Evolutionary conservation across 208 protist species (phyloP).

Genomic region (Tritrichomonas foetus): DNA sequence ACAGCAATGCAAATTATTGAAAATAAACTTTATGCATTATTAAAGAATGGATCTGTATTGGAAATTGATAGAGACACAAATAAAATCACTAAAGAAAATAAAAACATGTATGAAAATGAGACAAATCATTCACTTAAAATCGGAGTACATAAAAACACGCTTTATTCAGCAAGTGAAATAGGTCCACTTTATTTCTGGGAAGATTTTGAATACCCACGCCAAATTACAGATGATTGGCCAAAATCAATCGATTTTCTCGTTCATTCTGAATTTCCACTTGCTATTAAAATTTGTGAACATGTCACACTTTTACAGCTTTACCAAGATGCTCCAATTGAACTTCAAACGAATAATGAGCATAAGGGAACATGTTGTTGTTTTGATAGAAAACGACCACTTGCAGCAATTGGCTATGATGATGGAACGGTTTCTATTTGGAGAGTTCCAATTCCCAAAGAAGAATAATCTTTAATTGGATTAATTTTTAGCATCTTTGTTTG

Average conservation of each 20-base stretch:
- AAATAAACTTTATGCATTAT: neutral
- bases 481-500: too few relatives aligned
- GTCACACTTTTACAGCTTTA: too few relatives aligned
- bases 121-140: neutral
- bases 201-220: neutral
- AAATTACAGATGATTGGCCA: neutral
- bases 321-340: too few relatives aligned
- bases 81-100: neutral
- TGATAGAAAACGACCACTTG: neutral
- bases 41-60: neutral
- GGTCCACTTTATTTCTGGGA: neutral
- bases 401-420: conserved; percentile 18
- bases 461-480: too few relatives aligned
- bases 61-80: neutral
- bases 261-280: neutral
- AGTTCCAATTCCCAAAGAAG: too few relatives aligned
- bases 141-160: neutral
- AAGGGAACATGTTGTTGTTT: too few relatives aligned
- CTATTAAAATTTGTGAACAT: neutral
- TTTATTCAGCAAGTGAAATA: neutral
- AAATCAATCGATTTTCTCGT: neutral
- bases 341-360: too few relatives aligned
- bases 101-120: neutral
- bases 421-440: neutral
- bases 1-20: neutral